Evolutionary conservation across 164 flowering plant genomes (phyloP).

Genomic region (Amborella trichopoda): DNA sequence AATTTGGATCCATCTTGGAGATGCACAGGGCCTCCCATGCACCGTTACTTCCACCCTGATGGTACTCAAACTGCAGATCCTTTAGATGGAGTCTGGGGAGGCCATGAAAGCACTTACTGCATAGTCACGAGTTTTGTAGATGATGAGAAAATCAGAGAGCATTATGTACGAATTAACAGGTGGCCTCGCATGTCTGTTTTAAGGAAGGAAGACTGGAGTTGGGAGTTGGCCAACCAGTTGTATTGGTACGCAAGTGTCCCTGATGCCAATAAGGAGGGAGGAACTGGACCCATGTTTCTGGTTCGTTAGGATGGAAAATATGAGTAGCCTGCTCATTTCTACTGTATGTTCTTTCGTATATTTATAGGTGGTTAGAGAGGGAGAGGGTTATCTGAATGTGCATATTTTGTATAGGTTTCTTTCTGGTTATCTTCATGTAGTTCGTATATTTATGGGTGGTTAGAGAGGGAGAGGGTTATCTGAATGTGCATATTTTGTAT

Average conservation of each 20-base stretch:
- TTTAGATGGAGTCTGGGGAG: conserved; percentile 71
- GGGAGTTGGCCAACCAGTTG: conserved; percentile 59
- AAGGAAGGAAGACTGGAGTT: conserved; percentile 72
- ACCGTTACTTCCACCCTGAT: conserved; percentile 65
- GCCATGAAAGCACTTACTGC: conserved; percentile 57
- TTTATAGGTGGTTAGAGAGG: no score
- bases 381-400: no score
- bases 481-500: no score
- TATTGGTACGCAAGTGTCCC: conserved; percentile 52
- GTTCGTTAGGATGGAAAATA: no score
- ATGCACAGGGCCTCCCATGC: conserved; percentile 52
- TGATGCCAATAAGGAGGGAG: conserved; percentile 48
- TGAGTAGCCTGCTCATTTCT: no score
- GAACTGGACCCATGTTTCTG: conserved; percentile 46
- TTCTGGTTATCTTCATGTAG: no score
- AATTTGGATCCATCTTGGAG: conserved; percentile 74
- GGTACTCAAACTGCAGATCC: conserved; percentile 65
- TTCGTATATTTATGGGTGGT: no score
- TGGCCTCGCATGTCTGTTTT: conserved; percentile 49
- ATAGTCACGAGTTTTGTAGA: conserved; percentile 50
- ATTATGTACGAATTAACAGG: conserved; percentile 76
- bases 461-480: no score
- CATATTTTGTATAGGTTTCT: no score
- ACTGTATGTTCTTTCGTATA: no score
- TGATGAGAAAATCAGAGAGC: conserved; percentile 49